phyloP scores from a whole-genome alignment of 2,329 filamentous ascomycete species.

The Cladosporium sp. region DNA sequence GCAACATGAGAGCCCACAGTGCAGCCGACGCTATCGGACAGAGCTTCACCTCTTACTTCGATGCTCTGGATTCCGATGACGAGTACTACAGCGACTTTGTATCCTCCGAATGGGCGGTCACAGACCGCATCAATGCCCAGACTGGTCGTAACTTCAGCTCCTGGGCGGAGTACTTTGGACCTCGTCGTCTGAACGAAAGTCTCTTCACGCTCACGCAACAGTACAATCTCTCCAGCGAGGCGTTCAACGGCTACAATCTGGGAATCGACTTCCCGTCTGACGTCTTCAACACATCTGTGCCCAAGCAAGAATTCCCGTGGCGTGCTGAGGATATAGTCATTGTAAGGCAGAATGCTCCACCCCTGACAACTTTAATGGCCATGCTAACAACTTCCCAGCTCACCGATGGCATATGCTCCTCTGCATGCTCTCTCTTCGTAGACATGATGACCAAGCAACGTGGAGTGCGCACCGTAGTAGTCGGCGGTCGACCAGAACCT shows the following conservation, averaged over 20 bases:
- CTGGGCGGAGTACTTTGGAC: slow-evolving; percentile 33
- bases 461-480: slow-evolving; percentile 37
- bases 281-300: slow-evolving; percentile 29
- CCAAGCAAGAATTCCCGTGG: slow-evolving; percentile 38
- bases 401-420: slow-evolving; percentile 43
- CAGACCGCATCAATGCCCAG: slow-evolving; percentile 27
- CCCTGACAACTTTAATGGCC: neutral
- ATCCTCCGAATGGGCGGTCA: slow-evolving; percentile 37
- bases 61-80: slow-evolving; percentile 24
- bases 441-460: slow-evolving; percentile 37
- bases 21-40: slow-evolving; percentile 47
- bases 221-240: slow-evolving; percentile 42
- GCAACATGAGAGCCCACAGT: slow-evolving; percentile 36
- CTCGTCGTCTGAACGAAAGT: slow-evolving; percentile 40
- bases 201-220: slow-evolving; percentile 39
- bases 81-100: slow-evolving; percentile 44
- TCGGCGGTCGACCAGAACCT: slow-evolving; percentile 41
- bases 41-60: slow-evolving; percentile 35
- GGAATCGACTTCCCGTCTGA: slow-evolving; percentile 22
- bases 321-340: slow-evolving; percentile 42
- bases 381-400: neutral
- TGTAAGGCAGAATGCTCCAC: slow-evolving; percentile 27
- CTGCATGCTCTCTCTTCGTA: slow-evolving; percentile 44
- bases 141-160: slow-evolving; percentile 28
- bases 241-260: slow-evolving; percentile 36